Evolutionary conservation across 371 early-diverging fungal species (phyloP).

Genomic region (Apophysomyces variabilis): DNA sequence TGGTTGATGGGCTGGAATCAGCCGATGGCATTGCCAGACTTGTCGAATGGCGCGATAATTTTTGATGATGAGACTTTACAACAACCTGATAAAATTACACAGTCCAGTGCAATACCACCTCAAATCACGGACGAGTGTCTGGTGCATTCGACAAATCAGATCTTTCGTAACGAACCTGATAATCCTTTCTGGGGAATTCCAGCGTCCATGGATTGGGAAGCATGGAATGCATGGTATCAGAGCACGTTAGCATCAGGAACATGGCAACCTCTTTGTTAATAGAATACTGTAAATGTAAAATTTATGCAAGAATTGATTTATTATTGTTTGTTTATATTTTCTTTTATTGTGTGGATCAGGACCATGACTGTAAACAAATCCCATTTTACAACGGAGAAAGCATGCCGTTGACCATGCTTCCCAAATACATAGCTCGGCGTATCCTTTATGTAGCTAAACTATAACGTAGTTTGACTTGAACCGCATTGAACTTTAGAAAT

Average conservation of each 20-base stretch:
- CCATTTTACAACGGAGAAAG: too few relatives aligned
- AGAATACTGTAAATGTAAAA: background rate
- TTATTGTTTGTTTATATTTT: too few relatives aligned
- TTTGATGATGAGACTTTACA: background rate
- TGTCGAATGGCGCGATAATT: background rate
- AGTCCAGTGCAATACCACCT: background rate
- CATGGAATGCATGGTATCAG: conserved; percentile 50
- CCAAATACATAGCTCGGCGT: too few relatives aligned
- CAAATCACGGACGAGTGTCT: background rate
- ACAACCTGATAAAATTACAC: background rate
- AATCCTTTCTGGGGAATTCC: conserved; percentile 54
- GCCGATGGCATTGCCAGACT: too few relatives aligned
- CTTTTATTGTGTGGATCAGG: too few relatives aligned
- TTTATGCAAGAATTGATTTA: too few relatives aligned
- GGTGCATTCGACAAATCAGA: conserved; percentile 1
- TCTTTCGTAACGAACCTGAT: conserved; percentile 46
- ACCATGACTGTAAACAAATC: too few relatives aligned
- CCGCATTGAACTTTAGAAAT: too few relatives aligned
- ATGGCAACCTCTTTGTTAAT: conserved; percentile 5
- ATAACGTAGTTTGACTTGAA: too few relatives aligned
- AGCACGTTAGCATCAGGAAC: conserved; percentile 16
- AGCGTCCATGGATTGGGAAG: conserved; percentile 50
- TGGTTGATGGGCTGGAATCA: background rate
- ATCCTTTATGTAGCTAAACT: too few relatives aligned
- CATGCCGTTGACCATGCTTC: too few relatives aligned